Percentiles rank a stretch among this genome's conserved stretches.
These are phyloP conservation scores for Chaetomidium leptoderma DNA, from an alignment of 495 filamentous ascomycete genomes.

Conservation along the genomic window DNA sequence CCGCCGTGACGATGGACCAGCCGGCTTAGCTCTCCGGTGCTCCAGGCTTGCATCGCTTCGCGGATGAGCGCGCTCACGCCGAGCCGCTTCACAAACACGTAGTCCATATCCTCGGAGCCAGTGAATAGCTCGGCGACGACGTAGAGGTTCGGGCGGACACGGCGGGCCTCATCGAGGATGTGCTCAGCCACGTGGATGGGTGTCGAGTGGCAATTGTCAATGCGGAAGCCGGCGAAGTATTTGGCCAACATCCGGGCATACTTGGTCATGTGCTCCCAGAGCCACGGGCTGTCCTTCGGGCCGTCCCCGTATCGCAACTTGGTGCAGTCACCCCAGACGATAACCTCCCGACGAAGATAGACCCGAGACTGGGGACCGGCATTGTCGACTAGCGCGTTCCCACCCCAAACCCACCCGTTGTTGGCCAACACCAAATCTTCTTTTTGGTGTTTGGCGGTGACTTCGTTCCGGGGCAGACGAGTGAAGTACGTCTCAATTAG, in stretches of 20 bases:
- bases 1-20: constrained; percentile 93
- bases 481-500: constrained; percentile 97
- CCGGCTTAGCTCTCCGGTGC: constrained; percentile 82
- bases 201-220: constrained; percentile 98
- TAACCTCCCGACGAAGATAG: constrained; percentile 90
- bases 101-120: constrained; percentile 92
- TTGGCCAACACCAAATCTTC: constrained; percentile 82
- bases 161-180: constrained; percentile 84
- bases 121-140: constrained; percentile 97
- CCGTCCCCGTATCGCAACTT: constrained; percentile 86
- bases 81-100: constrained; percentile 86
- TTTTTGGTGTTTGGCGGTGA: constrained; percentile 69
- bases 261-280: constrained; percentile 93
- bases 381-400: constrained; percentile 88
- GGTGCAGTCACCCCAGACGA: constrained; percentile 97
- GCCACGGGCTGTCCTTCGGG: constrained; percentile 80
- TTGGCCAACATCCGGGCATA: constrained; percentile 93
- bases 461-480: constrained; percentile 73
- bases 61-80: constrained; percentile 87
- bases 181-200: constrained; percentile 90
- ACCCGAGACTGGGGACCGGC: constrained; percentile 83
- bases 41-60: constrained; percentile 98
- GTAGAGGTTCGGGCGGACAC: constrained; percentile 81
- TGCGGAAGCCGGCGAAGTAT: constrained; percentile 91
- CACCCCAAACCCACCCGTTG: constrained; percentile 99